Evolutionary conservation across 495 filamentous ascomycete genomes (phyloP).

Genomic region (Bacidia gigantensis): DNA sequence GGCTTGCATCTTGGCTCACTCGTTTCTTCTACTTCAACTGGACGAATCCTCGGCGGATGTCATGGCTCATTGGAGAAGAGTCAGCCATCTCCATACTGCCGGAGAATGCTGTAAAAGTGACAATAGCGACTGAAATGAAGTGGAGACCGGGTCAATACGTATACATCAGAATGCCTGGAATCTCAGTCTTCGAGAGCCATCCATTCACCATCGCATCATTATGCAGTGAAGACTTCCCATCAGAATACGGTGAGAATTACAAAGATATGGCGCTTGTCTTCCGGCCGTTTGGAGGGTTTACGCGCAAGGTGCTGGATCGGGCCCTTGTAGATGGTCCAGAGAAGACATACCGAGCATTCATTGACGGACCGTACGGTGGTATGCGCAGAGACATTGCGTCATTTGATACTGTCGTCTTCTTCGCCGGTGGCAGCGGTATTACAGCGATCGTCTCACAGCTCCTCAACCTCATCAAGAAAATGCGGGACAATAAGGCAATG

Average conservation of each 20-base stretch:
- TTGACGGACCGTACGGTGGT: slow-evolving; percentile 90
- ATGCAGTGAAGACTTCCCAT: slow-evolving; percentile 76
- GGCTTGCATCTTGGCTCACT: slow-evolving; percentile 48
- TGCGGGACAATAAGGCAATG: slow-evolving; percentile 84
- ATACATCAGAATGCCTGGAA: slow-evolving; percentile 83
- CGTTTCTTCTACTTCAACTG: slow-evolving; percentile 73
- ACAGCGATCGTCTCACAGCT: slow-evolving; percentile 86
- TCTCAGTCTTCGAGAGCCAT: slow-evolving; percentile 81
- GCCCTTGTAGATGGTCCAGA: slow-evolving; percentile 70
- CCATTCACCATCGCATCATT: slow-evolving; percentile 92
- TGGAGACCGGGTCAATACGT: slow-evolving; percentile 94
- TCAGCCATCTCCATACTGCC: slow-evolving; percentile 74
- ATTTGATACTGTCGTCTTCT: slow-evolving; percentile 84
- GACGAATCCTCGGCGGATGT: slow-evolving; percentile 63
- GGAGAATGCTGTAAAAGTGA: slow-evolving; percentile 86
- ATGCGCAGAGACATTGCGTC: slow-evolving; percentile 84
- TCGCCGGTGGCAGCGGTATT: slow-evolving; percentile 89
- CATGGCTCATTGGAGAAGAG: slow-evolving; percentile 77
- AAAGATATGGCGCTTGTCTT: slow-evolving; percentile 84
- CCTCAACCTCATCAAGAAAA: slow-evolving; percentile 82
- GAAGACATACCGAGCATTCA: slow-evolving; percentile 75
- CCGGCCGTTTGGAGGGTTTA: slow-evolving; percentile 82
- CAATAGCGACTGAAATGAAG: slow-evolving; percentile 78
- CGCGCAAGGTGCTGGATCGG: slow-evolving; percentile 58
- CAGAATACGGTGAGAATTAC: slow-evolving; percentile 72